These are phyloP conservation scores for Tricholoma bakamatsutake DNA, from an alignment of 768 basidiomycete species.

Conservation along the genomic window DNA sequence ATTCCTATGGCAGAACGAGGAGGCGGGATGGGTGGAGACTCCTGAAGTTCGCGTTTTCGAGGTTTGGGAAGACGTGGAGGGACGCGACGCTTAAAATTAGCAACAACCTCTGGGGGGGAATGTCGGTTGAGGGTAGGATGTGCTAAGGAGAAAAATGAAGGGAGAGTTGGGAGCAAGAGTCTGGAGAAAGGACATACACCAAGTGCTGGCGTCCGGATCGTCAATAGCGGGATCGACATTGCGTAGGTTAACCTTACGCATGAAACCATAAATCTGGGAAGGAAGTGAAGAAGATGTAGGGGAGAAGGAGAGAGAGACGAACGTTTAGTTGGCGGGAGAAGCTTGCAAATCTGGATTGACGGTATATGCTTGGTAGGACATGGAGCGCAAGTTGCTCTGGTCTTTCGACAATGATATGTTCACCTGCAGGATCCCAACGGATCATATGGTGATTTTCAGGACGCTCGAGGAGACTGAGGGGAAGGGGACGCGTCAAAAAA, in stretches of 20 bases:
- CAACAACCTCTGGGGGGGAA: slow-evolving; percentile 84
- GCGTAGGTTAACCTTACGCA: slow-evolving; percentile 95
- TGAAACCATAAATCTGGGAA: slow-evolving; percentile 91
- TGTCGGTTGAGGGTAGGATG: slow-evolving; percentile 89
- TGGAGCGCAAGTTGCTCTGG: slow-evolving; percentile 92
- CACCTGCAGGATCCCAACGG: slow-evolving; percentile 90
- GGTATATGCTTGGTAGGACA: slow-evolving; percentile 90
- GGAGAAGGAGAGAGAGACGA: slow-evolving; percentile 29
- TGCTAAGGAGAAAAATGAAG: slow-evolving; percentile 39
- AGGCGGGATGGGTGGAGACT: slow-evolving; percentile 64
- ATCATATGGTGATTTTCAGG: slow-evolving; percentile 96
- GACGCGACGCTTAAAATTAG: slow-evolving; percentile 93
- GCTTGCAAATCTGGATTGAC: slow-evolving; percentile 94
- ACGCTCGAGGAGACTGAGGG: slow-evolving; percentile 72
- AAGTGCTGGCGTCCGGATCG: slow-evolving; percentile 94
- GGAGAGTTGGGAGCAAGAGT: not conserved
- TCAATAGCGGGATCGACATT: slow-evolving; percentile 93
- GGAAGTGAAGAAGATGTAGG: slow-evolving; percentile 14
- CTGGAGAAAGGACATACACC: slow-evolving; percentile 61
- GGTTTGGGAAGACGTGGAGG: slow-evolving; percentile 89
- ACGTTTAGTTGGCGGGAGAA: slow-evolving; percentile 98
- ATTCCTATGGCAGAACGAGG: slow-evolving; percentile 73
- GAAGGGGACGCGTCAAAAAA: slow-evolving; percentile 11
- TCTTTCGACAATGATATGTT: slow-evolving; percentile 92
- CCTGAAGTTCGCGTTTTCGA: slow-evolving; percentile 70